Base-by-base conservation (phyloP, 768 basidiomycete genomes). In the Mycena floridula region DNA sequence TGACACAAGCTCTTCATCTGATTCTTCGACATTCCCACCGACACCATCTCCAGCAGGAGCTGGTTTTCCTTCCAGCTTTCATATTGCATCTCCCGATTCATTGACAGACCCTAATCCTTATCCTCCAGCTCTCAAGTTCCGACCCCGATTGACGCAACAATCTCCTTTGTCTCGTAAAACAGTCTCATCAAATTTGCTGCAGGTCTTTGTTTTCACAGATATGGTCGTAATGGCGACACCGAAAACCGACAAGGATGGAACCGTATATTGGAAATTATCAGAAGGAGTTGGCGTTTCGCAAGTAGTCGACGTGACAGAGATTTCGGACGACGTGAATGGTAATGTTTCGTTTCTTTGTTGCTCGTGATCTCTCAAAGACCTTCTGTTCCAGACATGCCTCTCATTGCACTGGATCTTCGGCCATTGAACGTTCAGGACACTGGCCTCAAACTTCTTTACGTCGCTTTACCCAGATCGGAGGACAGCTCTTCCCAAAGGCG, bases 161-260 rank as follows among this genome's bases (percentile, higher is more conserved):
- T n/a, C n/a, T n/a, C n/a, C n/a, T n/a, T n/a, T n/a, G n/a, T n/a
- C n/a, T n/a, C n/a, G n/a, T n/a, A n/a, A n/a, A n/a, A n/a, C n/a
- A n/a, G n/a, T n/a, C n/a, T n/a, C n/a, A n/a, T n/a, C n/a, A n/a
- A n/a, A n/a, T n/a, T 9, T 32, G 15, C 53, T 68, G 7, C 67
- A 69, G 39, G 65, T 59, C 13, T 68, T 78, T 44, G 72, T 86
- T 12, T 88, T 90, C 61, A 77, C 77, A 15, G 88, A 92, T 58
- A 45, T 90, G 25, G 57, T 87, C 39, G 52, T 90, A n/a, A 58
- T 89, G 23, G 73, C 78, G 15, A 63, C 63, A 20, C 63, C 67
- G n/a, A 22, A 39, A 56, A 15, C 49, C 50, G 42, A 59, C 57
- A 61, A 48, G 49, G 48, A 57, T 22, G 48, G 51, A 62, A 20